phyloP scores from a whole-genome alignment of 805 yeast species.

The Myxozyma neglecta region DNA sequence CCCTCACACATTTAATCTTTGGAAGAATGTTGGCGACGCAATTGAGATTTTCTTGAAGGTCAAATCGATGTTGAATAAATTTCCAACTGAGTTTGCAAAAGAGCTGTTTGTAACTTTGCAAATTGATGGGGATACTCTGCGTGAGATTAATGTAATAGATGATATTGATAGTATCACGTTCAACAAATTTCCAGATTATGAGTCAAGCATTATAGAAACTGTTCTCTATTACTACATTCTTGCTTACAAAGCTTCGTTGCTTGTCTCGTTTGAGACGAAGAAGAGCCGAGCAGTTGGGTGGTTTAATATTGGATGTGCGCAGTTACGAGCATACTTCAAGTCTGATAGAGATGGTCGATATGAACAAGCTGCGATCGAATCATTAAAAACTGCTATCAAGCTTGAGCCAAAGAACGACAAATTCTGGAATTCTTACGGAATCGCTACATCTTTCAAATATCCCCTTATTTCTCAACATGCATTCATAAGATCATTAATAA shows the following conservation, averaged over 20 bases:
- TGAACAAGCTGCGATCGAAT: constrained; percentile 51
- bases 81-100: constrained; percentile 49
- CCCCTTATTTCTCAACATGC: constrained; percentile 88
- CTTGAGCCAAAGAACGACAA: constrained; percentile 67
- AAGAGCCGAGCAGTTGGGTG: constrained; percentile 39
- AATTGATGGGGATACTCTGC: neutral
- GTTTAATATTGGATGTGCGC: constrained; percentile 63
- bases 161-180: constrained; percentile 29
- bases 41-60: constrained; percentile 54
- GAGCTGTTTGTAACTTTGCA: constrained; percentile 34
- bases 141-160: constrained; percentile 12
- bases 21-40: constrained; percentile 61
- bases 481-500: constrained; percentile 73
- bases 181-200: neutral
- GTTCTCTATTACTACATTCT: constrained; percentile 12
- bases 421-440: constrained; percentile 83
- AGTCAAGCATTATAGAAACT: neutral
- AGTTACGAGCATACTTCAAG: constrained; percentile 51
- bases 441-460: constrained; percentile 62
- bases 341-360: constrained; percentile 14
- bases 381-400: constrained; percentile 66
- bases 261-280: constrained; percentile 4
- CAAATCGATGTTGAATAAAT: constrained; percentile 51
- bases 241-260: constrained; percentile 26
- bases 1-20: constrained; percentile 10